Conservation (phyloP, 106 monocot genomes). For the Hemerocallis citrina region DNA sequence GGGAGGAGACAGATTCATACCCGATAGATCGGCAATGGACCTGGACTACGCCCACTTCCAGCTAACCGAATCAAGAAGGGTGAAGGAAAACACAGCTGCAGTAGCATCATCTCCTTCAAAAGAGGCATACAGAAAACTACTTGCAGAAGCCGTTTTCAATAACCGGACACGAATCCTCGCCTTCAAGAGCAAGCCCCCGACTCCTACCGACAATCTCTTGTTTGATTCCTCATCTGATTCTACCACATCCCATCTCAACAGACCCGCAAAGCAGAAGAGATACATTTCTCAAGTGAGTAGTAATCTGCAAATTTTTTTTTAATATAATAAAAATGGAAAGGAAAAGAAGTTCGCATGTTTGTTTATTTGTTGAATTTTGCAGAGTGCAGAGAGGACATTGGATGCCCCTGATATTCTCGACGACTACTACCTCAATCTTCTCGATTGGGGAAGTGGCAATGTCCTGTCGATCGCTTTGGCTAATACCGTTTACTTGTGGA, state of each 20-base stretch:
- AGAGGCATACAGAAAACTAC: conserved; percentile 17
- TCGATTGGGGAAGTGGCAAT: conserved; percentile 8
- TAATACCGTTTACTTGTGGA: conserved; percentile 8
- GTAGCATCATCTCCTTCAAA: conserved; percentile 12
- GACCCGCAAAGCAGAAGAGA: conserved; percentile 22
- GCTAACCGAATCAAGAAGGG: conserved; percentile 15
- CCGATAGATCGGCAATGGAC: conserved; percentile 24
- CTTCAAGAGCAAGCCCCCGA: conserved; percentile 27
- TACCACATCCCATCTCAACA: not conserved
- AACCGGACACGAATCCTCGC: conserved; percentile 20
- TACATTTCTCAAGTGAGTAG: conserved; percentile 37
- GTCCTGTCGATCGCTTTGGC: conserved; percentile 4
- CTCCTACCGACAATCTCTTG: not conserved
- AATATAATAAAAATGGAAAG: too few relatives aligned
- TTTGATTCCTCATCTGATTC: not conserved
- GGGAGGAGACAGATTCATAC: conserved; percentile 30
- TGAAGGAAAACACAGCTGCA: conserved; percentile 16
- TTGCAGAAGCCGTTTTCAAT: not conserved
- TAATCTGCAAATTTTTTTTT: not conserved
- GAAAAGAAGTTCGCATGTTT: too few relatives aligned
- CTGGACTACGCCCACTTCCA: conserved; percentile 22
- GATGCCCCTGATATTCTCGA: not conserved
- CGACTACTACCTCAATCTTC: conserved; percentile 10
- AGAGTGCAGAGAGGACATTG: conserved; percentile 6
- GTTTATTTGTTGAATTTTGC: not conserved